Conservation (phyloP, 1,139 yeast species). For the Kluyveromyces sp. region DNA sequence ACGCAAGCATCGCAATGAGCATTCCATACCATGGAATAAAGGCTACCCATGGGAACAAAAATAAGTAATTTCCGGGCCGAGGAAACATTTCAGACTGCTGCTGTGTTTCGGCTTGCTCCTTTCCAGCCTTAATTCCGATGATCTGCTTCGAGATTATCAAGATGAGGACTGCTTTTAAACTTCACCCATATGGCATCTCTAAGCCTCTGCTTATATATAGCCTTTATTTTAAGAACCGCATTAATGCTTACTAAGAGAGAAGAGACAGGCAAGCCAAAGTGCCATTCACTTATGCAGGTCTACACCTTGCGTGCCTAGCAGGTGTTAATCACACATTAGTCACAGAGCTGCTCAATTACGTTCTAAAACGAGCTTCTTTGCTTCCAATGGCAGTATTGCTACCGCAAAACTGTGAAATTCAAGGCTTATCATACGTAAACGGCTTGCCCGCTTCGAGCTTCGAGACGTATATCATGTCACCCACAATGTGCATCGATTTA, state of each 20-base stretch:
- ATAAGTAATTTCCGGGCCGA: slow-evolving; percentile 33
- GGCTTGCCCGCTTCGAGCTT: no score
- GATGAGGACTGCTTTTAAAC: no score
- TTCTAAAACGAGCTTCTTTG: neutral
- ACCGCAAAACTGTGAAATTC: neutral
- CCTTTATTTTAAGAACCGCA: neutral
- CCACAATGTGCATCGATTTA: no score
- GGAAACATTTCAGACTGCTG: slow-evolving; percentile 8
- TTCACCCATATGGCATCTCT: neutral
- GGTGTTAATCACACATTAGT: no score
- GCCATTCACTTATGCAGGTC: no score
- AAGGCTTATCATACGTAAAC: no score
- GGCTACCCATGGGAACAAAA: slow-evolving; percentile 50
- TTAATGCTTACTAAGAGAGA: neutral
- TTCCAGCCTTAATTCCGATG: no score
- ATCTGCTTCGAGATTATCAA: neutral
- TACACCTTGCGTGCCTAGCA: no score
- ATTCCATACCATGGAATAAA: slow-evolving; percentile 67
- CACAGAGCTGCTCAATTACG: neutral
- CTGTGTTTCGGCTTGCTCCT: no score
- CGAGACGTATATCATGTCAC: no score
- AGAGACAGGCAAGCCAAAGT: neutral
- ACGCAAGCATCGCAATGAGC: slow-evolving; percentile 60
- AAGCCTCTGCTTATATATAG: neutral
- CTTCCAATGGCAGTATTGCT: neutral